These are phyloP conservation scores for Cercospora berteroae DNA, from an alignment of 2,329 filamentous ascomycete species.

Conservation along the genomic window DNA sequence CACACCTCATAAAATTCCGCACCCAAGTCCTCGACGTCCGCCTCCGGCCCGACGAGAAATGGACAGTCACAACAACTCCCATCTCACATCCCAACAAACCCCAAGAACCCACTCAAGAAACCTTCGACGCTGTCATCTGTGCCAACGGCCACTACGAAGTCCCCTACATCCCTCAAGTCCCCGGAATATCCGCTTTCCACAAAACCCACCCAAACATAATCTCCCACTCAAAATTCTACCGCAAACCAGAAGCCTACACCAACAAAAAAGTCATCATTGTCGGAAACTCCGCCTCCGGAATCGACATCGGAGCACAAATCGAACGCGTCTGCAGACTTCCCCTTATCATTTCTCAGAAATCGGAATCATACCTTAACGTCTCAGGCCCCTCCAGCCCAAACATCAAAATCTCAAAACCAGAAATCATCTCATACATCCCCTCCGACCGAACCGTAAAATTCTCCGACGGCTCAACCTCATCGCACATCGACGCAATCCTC, in stretches of 20 bases:
- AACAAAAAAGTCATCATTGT: slow-evolving; percentile 75
- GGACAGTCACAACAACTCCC: slow-evolving; percentile 58
- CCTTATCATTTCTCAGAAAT: slow-evolving; percentile 62
- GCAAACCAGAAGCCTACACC: slow-evolving; percentile 60
- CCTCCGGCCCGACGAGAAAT: slow-evolving; percentile 41
- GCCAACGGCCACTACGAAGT: slow-evolving; percentile 51
- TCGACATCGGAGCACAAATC: slow-evolving; percentile 81
- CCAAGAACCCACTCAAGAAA: slow-evolving; percentile 42
- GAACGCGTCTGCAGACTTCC: slow-evolving; percentile 57
- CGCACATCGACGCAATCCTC: slow-evolving; percentile 69
- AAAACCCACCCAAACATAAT: slow-evolving; percentile 41
- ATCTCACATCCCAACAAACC: neutral
- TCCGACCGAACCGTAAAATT: slow-evolving; percentile 63
- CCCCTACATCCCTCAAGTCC: slow-evolving; percentile 46
- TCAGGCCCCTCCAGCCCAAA: slow-evolving; percentile 41
- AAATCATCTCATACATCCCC: slow-evolving; percentile 56
- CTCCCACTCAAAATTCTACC: slow-evolving; percentile 71
- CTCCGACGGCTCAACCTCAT: slow-evolving; percentile 62
- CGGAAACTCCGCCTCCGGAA: slow-evolving; percentile 78
- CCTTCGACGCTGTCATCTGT: slow-evolving; percentile 55
- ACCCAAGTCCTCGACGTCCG: slow-evolving; percentile 66
- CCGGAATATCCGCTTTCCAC: slow-evolving; percentile 44
- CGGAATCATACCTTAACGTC: slow-evolving; percentile 48
- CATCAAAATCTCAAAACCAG: slow-evolving; percentile 56
- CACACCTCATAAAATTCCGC: slow-evolving; percentile 65